phyloP scores from a whole-genome alignment of 176 grass and related monocot species.

The Oryza australiensis region DNA sequence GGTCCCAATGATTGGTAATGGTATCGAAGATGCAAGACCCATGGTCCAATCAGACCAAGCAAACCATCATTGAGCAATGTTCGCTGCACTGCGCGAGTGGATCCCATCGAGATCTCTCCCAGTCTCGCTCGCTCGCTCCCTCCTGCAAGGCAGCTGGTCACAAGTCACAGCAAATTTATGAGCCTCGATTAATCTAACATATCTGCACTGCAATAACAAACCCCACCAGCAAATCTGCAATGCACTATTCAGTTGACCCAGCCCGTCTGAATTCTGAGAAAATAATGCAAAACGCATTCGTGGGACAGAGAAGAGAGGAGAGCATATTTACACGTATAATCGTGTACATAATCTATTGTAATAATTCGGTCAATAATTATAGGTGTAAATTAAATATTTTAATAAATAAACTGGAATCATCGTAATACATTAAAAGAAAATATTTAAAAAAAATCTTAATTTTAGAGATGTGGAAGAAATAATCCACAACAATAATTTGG shows the following conservation, averaged over 20 bases:
- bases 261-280: not conserved
- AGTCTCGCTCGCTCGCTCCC: not conserved
- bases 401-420: too few relatives aligned
- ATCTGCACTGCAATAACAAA: not conserved
- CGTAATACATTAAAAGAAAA: too few relatives aligned
- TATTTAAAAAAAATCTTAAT: too few relatives aligned
- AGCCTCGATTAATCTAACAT: not conserved
- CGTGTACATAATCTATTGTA: too few relatives aligned
- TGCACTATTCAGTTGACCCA: constrained; percentile 36
- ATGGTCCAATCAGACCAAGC: not conserved
- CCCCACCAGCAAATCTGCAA: not conserved
- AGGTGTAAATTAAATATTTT: too few relatives aligned
- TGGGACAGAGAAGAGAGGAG: not conserved
- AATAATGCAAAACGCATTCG: not conserved
- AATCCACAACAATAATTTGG: too few relatives aligned
- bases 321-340: not conserved
- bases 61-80: constrained; percentile 33
- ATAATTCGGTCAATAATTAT: too few relatives aligned
- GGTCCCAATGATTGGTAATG: constrained; percentile 20
- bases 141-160: not conserved
- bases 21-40: constrained; percentile 2
- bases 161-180: not conserved
- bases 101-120: constrained; percentile 45
- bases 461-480: too few relatives aligned
- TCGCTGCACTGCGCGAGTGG: constrained; percentile 44